phyloP scores from a whole-genome alignment of 2,329 filamentous ascomycete species.

The Davidsoniella neocaledoniae region DNA sequence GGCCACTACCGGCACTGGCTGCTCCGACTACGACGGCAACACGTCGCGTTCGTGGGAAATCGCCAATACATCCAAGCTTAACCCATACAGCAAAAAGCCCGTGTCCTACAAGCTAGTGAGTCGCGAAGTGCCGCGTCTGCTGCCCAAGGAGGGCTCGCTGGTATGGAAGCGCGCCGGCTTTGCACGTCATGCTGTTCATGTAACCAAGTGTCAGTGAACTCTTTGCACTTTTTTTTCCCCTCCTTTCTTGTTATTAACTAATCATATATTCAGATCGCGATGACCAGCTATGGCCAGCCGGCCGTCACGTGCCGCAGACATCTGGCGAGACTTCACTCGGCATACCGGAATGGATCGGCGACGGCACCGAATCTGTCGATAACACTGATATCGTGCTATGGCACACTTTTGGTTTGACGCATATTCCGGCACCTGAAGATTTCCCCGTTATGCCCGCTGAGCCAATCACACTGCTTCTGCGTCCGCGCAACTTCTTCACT shows the following conservation, averaged over 20 bases:
- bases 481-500: slow-evolving; percentile 69
- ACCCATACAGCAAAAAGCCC: slow-evolving; percentile 73
- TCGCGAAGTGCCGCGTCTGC: slow-evolving; percentile 58
- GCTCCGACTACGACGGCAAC: slow-evolving; percentile 64
- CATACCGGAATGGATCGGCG: slow-evolving; percentile 60
- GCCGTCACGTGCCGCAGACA: slow-evolving; percentile 76
- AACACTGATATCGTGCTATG: slow-evolving; percentile 80
- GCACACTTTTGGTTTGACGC: slow-evolving; percentile 85
- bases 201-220: slow-evolving; percentile 61
- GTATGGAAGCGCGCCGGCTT: slow-evolving; percentile 87
- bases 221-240: not conserved
- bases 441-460: slow-evolving; percentile 85
- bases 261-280: slow-evolving; percentile 42
- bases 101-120: slow-evolving; percentile 80
- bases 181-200: slow-evolving; percentile 70
- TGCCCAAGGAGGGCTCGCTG: slow-evolving; percentile 65
- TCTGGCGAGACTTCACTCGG: slow-evolving; percentile 61
- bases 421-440: slow-evolving; percentile 80
- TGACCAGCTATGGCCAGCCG: slow-evolving; percentile 68
- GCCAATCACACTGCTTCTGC: slow-evolving; percentile 63
- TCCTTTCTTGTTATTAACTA: not conserved
- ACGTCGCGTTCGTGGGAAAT: slow-evolving; percentile 84
- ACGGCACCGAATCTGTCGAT: slow-evolving; percentile 50
- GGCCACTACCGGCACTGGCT: slow-evolving; percentile 48
- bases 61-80: slow-evolving; percentile 65